A percentile compares a stretch with the other conserved stretches of the same genome.
These are phyloP conservation scores for Flaveria bidentis DNA, from an alignment of 129 eudicot genomes.

Conservation along the genomic window DNA sequence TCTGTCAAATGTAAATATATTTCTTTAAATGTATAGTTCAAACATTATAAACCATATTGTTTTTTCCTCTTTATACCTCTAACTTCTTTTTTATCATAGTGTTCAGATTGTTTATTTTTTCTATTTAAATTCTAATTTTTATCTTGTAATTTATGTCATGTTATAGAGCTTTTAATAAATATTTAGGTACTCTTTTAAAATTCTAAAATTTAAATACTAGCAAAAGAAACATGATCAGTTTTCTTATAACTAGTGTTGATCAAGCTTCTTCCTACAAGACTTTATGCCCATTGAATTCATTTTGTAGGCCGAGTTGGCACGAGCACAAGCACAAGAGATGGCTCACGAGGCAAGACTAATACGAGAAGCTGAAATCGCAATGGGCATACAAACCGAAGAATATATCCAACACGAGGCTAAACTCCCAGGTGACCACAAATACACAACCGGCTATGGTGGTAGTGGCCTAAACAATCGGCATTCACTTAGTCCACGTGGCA, in stretches of 20 bases:
- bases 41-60: too few species aligned
- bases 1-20: too few species aligned
- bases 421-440: slow-evolving; percentile 37
- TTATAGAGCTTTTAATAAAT: neutral
- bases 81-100: too few species aligned
- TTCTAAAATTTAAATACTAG: neutral
- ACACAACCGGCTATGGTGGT: slow-evolving; percentile 39
- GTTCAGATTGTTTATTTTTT: too few species aligned
- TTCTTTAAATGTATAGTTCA: too few species aligned
- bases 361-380: slow-evolving; percentile 40
- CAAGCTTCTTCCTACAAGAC: neutral
- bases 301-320: slow-evolving; percentile 39
- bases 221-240: neutral
- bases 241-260: neutral
- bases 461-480: slow-evolving; percentile 42
- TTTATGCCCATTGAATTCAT: neutral
- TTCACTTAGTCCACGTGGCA: slow-evolving; percentile 21
- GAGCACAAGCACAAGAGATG: slow-evolving; percentile 33
- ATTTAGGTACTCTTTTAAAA: neutral
- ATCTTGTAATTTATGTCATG: too few species aligned
- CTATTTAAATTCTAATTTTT: too few species aligned
- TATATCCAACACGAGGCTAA: slow-evolving; percentile 32
- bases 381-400: slow-evolving; percentile 40
- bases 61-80: too few species aligned
- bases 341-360: slow-evolving; percentile 39